Percentiles rank a stretch among this genome's conserved stretches.
These are phyloP conservation scores for Fusarium sp. DNA, from an alignment of 2,329 filamentous ascomycete genomes.

Conservation along the genomic window DNA sequence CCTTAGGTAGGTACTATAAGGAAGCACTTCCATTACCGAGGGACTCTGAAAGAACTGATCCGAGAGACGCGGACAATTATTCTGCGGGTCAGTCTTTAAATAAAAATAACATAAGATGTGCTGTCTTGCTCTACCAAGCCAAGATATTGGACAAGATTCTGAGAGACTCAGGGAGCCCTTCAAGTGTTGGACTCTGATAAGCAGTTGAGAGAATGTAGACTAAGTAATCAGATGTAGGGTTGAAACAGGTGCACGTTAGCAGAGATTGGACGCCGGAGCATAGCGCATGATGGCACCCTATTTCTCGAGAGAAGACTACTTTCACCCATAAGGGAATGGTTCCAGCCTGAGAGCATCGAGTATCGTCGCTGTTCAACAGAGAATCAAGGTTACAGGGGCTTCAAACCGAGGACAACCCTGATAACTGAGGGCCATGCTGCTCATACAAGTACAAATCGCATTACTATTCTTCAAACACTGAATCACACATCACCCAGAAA, in stretches of 20 bases:
- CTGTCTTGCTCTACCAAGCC: background rate
- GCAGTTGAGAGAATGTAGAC: background rate
- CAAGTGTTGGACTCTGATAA: background rate
- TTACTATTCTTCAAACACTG: background rate
- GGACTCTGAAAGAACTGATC: background rate
- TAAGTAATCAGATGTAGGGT: background rate
- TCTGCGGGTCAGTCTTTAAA: background rate
- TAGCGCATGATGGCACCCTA: background rate
- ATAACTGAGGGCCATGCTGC: background rate
- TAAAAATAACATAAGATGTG: background rate
- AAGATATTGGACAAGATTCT: background rate
- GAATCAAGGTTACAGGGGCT: background rate
- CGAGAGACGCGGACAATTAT: background rate
- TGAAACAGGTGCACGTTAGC: background rate
- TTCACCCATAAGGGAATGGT: background rate
- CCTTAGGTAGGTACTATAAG: background rate
- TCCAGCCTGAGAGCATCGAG: background rate
- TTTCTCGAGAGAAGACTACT: background rate
- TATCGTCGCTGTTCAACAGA: background rate
- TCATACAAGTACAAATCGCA: background rate
- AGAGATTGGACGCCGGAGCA: background rate
- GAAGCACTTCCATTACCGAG: background rate
- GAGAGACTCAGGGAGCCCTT: background rate
- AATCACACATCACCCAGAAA: background rate
- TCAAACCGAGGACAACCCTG: background rate